Percentiles rank a stretch among this genome's conserved stretches.
Evolutionary conservation across 371 early-diverging fungal genomes (phyloP).

Genomic region (Rhizopus arrhizus): DNA sequence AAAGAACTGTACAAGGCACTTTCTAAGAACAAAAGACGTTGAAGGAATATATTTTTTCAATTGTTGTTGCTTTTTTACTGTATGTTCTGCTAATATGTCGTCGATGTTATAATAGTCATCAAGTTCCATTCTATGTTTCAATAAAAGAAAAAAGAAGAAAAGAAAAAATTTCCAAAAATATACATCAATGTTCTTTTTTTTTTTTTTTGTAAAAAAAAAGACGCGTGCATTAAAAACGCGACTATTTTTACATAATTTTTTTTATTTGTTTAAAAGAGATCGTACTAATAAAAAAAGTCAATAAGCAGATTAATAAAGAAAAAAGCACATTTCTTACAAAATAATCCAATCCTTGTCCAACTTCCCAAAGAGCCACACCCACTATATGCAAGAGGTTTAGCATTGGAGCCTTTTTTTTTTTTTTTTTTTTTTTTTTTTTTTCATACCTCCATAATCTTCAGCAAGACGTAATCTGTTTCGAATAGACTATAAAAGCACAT

Average conservation of each 20-base stretch:
- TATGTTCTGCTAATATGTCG: conserved; percentile 51
- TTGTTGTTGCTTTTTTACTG: conserved; percentile 20
- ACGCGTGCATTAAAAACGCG: conserved; percentile 1
- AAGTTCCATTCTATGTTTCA: conserved; percentile 33
- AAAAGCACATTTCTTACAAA: conserved; percentile 41
- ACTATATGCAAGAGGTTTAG: conserved; percentile 24
- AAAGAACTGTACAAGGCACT: conserved; percentile 48
- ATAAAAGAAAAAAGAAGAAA: background rate
- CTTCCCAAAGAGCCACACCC: conserved; percentile 67
- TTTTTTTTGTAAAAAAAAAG: background rate
- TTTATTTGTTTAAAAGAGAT: conserved; percentile 13
- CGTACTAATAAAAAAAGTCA: conserved; percentile 3
- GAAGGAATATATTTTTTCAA: too few species aligned
- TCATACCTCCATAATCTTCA: conserved; percentile 55
- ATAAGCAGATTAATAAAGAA: background rate
- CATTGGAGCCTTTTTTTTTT: background rate
- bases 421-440: background rate
- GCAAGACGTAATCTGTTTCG: conserved; percentile 50
- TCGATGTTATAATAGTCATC: conserved; percentile 57
- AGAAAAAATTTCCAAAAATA: background rate
- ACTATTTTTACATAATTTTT: background rate
- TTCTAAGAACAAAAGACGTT: conserved; percentile 23
- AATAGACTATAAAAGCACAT: conserved; percentile 41
- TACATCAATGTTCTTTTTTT: background rate
- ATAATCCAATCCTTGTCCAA: conserved; percentile 70